Evolutionary conservation across 495 filamentous ascomycete species (phyloP), one percentile per base, ranked within the genome.

Genomic region (Aspergillus biplanus): DNA sequence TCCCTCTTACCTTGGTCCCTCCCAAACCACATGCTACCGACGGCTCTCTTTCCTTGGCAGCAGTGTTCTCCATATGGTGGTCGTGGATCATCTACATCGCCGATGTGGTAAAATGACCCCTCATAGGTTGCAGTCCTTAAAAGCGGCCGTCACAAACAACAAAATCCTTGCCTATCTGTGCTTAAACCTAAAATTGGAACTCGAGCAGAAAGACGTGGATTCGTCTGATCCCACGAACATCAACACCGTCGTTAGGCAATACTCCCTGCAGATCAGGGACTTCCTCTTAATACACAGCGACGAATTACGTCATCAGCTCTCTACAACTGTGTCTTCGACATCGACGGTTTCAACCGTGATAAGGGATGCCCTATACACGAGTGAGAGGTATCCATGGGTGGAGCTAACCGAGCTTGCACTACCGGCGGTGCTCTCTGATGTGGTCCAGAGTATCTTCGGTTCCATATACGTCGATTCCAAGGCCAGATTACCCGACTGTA

Each of bases 131-230:
- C 49, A 55, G 46, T 46, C 35, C 32, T 31, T 62, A 11, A 52
- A 54, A 47, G 12, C 59, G 6, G 59, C 59, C 21, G 49, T 62
- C 7, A 56, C 50, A 7, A 62, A 62, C 39, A 32, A 55, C 7
- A 42, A 27, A 16, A 54, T 62, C 37, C 49, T 62, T 13, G 21
- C 8, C 15, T 56, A 42, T 47, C 15, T 62, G 6, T 62, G 59
- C 42, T 44, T n/a, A 44, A 44, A 44, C n/a, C 39, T 44, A 44
- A n/a, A 44, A 9, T 12, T 44, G 7, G 39, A 44, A 9, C 39
- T 44, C n/a, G 39, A 44, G 8, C 39, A 9, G 39, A 44, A 11
- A 0, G 39, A 44, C 7, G 39, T 44, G 7, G 39, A 44, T 3
- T 44, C 39, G 7, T 44, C 39, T 4, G 39, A 44, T 44, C 4